A percentile compares a stretch with the other conserved stretches of the same genome.
These are phyloP conservation scores for Fusarium incarnatum DNA, from an alignment of 2,329 filamentous ascomycete genomes.

Conservation along the genomic window DNA sequence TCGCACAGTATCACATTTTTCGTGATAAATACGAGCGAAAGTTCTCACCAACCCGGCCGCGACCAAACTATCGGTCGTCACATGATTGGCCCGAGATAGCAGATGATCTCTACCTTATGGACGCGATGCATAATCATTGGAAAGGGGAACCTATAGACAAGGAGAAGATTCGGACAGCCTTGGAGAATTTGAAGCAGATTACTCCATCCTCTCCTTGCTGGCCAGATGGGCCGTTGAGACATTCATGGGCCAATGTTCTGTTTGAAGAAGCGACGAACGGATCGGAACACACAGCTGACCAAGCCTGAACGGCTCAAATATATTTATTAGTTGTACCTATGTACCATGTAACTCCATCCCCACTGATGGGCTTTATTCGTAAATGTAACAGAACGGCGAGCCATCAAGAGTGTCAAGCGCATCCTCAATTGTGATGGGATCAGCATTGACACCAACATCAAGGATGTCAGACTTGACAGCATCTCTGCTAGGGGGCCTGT, in stretches of 20 bases:
- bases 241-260: background rate
- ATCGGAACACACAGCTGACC: background rate
- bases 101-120: background rate
- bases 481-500: constrained; percentile 7
- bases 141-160: background rate
- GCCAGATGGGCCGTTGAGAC: background rate
- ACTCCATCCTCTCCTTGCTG: background rate
- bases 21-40: constrained; percentile 16
- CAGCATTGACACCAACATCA: constrained; percentile 2
- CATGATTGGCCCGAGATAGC: constrained; percentile 17
- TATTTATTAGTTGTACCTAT: background rate
- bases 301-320: background rate
- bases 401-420: background rate
- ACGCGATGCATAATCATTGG: background rate
- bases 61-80: background rate
- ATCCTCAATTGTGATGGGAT: background rate
- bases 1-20: constrained; percentile 22
- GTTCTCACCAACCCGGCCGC: background rate
- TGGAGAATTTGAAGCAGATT: background rate
- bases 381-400: constrained; percentile 2
- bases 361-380: background rate
- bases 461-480: constrained; percentile 1
- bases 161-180: background rate
- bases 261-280: background rate
- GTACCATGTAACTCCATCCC: no score